Percentiles rank a stretch among this genome's conserved stretches.
Evolutionary conservation across 2,329 filamentous ascomycete species (phyloP).

Genomic region (Aspergillus floridensis): DNA sequence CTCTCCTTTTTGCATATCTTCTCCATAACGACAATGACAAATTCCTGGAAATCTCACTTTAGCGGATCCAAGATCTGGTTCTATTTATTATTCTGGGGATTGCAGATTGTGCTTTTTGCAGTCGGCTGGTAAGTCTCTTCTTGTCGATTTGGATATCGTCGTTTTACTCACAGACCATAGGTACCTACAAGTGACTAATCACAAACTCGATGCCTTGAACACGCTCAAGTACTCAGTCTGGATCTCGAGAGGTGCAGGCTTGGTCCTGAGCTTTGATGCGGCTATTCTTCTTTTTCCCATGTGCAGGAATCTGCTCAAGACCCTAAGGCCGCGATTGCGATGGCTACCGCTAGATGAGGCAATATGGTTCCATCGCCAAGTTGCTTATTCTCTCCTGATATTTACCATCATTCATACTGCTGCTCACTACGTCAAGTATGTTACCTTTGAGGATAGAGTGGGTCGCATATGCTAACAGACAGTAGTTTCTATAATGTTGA

Average conservation of each 20-base stretch:
- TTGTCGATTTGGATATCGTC: neutral
- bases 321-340: constrained; percentile 78
- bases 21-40: constrained; percentile 43
- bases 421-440: constrained; percentile 91
- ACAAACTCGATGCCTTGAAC: constrained; percentile 73
- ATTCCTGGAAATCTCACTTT: constrained; percentile 55
- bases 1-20: constrained; percentile 23
- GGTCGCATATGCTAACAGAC: constrained; percentile 24
- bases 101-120: constrained; percentile 76
- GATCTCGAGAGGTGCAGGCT: constrained; percentile 89
- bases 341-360: constrained; percentile 95
- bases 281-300: constrained; percentile 90
- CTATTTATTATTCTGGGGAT: constrained; percentile 75
- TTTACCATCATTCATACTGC: constrained; percentile 75
- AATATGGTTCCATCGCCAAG: constrained; percentile 92
- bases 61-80: constrained; percentile 71
- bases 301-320: constrained; percentile 84
- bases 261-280: constrained; percentile 79
- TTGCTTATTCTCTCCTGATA: constrained; percentile 82
- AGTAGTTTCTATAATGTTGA: constrained; percentile 91
- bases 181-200: constrained; percentile 72
- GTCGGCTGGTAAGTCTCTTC: constrained; percentile 70
- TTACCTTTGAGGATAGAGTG: constrained; percentile 8
- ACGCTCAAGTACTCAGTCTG: constrained; percentile 83
- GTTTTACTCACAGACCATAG: constrained; percentile 49